Conservation (phyloP, 2,329 filamentous ascomycete species). For the Westerdykella ornata region DNA sequence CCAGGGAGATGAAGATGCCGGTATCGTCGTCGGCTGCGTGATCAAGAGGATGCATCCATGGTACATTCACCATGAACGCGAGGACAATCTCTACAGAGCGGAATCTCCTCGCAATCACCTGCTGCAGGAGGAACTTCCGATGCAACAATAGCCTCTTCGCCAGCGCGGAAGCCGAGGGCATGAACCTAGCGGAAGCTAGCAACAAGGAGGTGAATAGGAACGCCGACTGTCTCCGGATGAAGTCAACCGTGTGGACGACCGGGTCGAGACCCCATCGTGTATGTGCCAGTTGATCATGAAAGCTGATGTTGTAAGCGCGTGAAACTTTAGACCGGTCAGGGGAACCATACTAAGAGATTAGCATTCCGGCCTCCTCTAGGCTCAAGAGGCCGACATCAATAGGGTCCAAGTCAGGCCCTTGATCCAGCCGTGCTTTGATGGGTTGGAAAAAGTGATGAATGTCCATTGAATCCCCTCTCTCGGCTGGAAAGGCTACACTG, state of each 20-base stretch:
- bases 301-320: conserved; percentile 40
- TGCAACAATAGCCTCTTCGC: conserved; percentile 61
- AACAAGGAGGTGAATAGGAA: conserved; percentile 68
- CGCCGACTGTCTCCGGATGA: conserved; percentile 60
- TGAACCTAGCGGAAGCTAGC: conserved; percentile 61
- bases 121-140: conserved; percentile 55
- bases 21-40: conserved; percentile 68
- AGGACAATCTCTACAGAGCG: conserved; percentile 68
- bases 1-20: conserved; percentile 63
- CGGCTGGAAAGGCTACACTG: conserved; percentile 23
- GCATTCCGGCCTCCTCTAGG: conserved; percentile 55
- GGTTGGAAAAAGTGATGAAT: conserved; percentile 62
- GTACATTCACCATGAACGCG: conserved; percentile 68
- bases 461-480: conserved; percentile 40
- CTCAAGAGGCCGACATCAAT: conserved; percentile 64
- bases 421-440: conserved; percentile 56
- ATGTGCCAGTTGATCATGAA: conserved; percentile 63
- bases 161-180: conserved; percentile 56
- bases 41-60: conserved; percentile 63
- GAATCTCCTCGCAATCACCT: conserved; percentile 55
- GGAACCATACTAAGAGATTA: conserved; percentile 56
- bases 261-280: conserved; percentile 69
- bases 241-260: conserved; percentile 56
- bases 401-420: conserved; percentile 59
- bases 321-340: background rate